Base-by-base conservation (phyloP, 768 basidiomycete species). In the Kwoniella bestiolae region DNA sequence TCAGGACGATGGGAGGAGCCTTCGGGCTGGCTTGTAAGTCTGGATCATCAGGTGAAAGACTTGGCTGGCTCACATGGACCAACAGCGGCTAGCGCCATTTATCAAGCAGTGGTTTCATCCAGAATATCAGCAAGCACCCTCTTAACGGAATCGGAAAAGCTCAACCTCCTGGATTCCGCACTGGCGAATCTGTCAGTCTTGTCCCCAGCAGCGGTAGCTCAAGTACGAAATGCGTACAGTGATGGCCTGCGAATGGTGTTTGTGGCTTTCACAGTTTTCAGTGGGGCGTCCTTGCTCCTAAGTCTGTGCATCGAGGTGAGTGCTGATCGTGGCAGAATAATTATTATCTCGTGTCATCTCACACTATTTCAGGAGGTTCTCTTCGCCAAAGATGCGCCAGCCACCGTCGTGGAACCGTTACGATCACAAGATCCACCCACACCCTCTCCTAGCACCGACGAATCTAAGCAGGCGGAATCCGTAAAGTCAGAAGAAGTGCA, bases 1-100 rank as follows among this genome's bases (percentile, higher is more conserved):
- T 75, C 34, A 67, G 79, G 16, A 75, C 75, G 12, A 70, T 75
- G 60, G 79, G 79, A 16, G 79, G 77, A n/a, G 72, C 77, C 11
- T 70, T 80, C 58, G 79, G 77, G 3, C 68, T 80, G 44, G 79
- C 70, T 28, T 56, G 66, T 68, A 38, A 59, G 69, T 65, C 5
- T 38, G 26, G 34, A 58, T 16, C 2, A 4, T n/a, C 16, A 18
- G 1, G 12, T 12, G 28, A 35, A 12, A 34, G 7, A 11, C 12
- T 14, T 18, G 26, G 35, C 12, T 25, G 21, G 28, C 21, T 31
- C 9, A 60, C 28, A 21, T 26, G 26, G 14, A 38, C 47, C 6
- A 35, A 23, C 11, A 12, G 74, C 76, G 35, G 65, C 69, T 29
- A 79, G 78, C 65, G 75, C 79, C 1, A 72, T 80, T 16, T 72